Conservation (phyloP, 2,329 filamentous ascomycete genomes). For the Rasamsonia emersonii region DNA sequence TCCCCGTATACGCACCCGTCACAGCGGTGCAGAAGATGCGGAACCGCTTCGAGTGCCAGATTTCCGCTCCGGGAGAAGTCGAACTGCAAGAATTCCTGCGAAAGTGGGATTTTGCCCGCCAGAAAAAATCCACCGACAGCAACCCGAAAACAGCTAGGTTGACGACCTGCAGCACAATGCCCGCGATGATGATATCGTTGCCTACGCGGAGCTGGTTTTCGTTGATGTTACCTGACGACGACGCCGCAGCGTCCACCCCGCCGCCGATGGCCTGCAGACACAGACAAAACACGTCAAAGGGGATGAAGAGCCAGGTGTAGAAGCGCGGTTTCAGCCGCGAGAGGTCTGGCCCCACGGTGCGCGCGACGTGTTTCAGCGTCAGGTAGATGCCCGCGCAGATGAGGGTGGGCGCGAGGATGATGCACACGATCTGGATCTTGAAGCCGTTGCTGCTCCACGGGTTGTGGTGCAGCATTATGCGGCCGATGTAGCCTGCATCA, state of each 20-base stretch:
- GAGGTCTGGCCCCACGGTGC: slow-evolving; percentile 38
- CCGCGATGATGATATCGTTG: slow-evolving; percentile 32
- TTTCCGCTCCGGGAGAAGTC: slow-evolving; percentile 4
- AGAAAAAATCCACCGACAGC: slow-evolving; percentile 16
- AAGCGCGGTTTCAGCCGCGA: slow-evolving; percentile 34
- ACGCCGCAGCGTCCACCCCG: slow-evolving; percentile 40
- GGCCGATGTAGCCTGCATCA: slow-evolving; percentile 37
- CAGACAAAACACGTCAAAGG: slow-evolving; percentile 45
- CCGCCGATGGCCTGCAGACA: slow-evolving; percentile 45
- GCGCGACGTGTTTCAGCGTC: slow-evolving; percentile 52
- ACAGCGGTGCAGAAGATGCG: slow-evolving; percentile 14
- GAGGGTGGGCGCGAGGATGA: slow-evolving; percentile 33
- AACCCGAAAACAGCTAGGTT: slow-evolving; percentile 23
- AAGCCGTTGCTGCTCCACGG: slow-evolving; percentile 39
- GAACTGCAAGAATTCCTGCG: too few species aligned
- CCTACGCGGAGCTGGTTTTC: slow-evolving; percentile 7
- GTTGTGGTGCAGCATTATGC: slow-evolving; percentile 41
- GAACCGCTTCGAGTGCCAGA: slow-evolving; percentile 12
- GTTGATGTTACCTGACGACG: slow-evolving; percentile 13
- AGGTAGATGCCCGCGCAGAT: slow-evolving; percentile 57
- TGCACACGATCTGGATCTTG: slow-evolving; percentile 31
- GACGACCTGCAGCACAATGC: slow-evolving; percentile 32
- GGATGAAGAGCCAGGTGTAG: slow-evolving; percentile 48
- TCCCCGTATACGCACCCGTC: slow-evolving; percentile 10
- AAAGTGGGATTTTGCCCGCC: too few species aligned